These are phyloP conservation scores for Pseudotsuga menziesii DNA, from an alignment of 75 land plant genomes.

Conservation along the genomic window DNA sequence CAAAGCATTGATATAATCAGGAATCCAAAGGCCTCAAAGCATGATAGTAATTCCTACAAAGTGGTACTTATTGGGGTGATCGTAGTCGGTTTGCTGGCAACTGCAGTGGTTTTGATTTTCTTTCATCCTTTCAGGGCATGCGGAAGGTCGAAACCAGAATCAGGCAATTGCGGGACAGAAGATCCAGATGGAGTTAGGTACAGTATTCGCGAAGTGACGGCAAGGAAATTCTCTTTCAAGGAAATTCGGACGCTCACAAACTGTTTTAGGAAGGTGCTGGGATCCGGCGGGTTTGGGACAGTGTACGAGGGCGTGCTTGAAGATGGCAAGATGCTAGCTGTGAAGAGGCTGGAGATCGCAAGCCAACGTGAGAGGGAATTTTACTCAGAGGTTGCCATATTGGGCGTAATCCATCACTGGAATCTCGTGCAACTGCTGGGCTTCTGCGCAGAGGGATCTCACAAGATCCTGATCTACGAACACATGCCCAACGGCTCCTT, in stretches of 20 bases:
- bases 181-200: background rate
- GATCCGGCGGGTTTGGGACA: constrained; percentile 22
- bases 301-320: constrained; percentile 7
- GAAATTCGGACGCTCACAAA: constrained; percentile 15
- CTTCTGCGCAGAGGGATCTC: constrained; percentile 16
- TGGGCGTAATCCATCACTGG: constrained; percentile 25
- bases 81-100: background rate
- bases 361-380: constrained; percentile 28
- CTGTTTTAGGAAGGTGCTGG: constrained; percentile 16
- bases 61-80: background rate
- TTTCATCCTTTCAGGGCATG: background rate
- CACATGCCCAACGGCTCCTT: constrained; percentile 34
- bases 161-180: background rate
- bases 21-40: too few relatives aligned
- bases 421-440: constrained; percentile 28
- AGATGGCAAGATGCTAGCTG: constrained; percentile 15
- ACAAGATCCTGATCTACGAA: constrained; percentile 24
- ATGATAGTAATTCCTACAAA: too few relatives aligned
- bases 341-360: constrained; percentile 22
- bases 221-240: constrained; percentile 11
- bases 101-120: background rate
- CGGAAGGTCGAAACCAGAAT: background rate
- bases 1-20: too few relatives aligned
- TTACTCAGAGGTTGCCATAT: constrained; percentile 19
- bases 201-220: background rate